Conservation (phyloP, 2,329 filamentous ascomycete species). For the Sporothrix humicola region DNA sequence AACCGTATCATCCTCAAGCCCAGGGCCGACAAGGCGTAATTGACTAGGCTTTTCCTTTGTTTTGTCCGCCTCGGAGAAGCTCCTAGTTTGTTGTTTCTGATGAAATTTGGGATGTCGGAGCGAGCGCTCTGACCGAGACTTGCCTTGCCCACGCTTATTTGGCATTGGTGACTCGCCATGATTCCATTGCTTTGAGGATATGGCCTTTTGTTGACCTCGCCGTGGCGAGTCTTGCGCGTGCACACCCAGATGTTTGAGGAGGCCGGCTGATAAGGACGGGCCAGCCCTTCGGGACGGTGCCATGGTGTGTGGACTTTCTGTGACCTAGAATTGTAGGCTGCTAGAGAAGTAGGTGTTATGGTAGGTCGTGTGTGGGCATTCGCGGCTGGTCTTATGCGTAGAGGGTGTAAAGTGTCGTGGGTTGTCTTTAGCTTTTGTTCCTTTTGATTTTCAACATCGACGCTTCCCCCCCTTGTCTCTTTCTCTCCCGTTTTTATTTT, state of each 20-base stretch:
- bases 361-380: too few species aligned
- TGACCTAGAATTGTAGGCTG: too few species aligned
- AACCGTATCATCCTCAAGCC: constrained; percentile 30
- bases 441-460: too few species aligned
- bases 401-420: neutral
- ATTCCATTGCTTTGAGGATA: constrained; percentile 55
- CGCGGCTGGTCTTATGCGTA: too few species aligned
- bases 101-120: too few species aligned
- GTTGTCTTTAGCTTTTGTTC: too few species aligned
- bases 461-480: neutral
- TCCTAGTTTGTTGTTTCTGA: neutral
- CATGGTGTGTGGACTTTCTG: constrained; percentile 19
- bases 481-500: neutral
- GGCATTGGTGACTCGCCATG: constrained; percentile 64
- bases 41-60: neutral
- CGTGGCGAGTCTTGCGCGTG: constrained; percentile 37
- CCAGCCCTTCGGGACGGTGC: constrained; percentile 29
- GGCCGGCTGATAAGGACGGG: constrained; percentile 26
- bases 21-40: constrained; percentile 14
- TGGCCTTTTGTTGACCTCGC: neutral
- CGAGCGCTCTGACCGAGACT: too few species aligned
- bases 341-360: too few species aligned
- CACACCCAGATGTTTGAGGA: constrained; percentile 49
- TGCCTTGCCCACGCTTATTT: neutral
- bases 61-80: neutral